These are phyloP conservation scores for Pseudogymnoascus sp. DNA, from an alignment of 2,329 filamentous ascomycete species.

Conservation along the genomic window DNA sequence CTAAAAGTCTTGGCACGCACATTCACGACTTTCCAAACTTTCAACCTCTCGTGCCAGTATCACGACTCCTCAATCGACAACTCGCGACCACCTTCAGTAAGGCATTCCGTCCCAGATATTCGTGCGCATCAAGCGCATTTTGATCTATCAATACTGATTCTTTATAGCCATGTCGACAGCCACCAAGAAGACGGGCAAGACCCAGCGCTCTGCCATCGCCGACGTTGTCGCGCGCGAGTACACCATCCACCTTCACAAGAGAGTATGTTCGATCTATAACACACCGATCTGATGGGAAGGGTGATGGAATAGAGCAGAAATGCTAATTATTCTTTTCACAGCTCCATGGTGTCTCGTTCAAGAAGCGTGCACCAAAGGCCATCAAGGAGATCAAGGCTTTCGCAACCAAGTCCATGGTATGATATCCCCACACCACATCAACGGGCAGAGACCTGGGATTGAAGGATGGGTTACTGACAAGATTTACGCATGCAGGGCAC, in stretches of 20 bases:
- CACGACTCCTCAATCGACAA: slow-evolving; percentile 19
- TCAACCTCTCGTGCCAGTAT: slow-evolving; percentile 11
- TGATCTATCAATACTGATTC: slow-evolving; percentile 5
- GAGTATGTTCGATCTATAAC: slow-evolving; percentile 55
- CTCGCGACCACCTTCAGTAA: slow-evolving; percentile 22
- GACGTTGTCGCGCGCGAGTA: slow-evolving; percentile 99
- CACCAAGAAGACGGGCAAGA: slow-evolving; percentile 59
- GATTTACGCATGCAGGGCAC: slow-evolving; percentile 59
- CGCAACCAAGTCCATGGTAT: slow-evolving; percentile 91
- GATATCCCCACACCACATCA: slow-evolving; percentile 26
- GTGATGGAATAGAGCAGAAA: slow-evolving; percentile 11
- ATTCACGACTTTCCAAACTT: slow-evolving; percentile 17
- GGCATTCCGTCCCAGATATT: slow-evolving; percentile 10
- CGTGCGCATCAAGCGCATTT: background rate
- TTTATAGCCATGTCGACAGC: slow-evolving; percentile 56
- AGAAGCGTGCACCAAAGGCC: slow-evolving; percentile 96
- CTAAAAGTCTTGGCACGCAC: slow-evolving; percentile 10
- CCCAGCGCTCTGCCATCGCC: slow-evolving; percentile 84
- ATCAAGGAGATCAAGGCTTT: slow-evolving; percentile 99
- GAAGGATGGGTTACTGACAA: slow-evolving; percentile 17
- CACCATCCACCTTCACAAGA: slow-evolving; percentile 99
- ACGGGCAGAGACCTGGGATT: background rate
- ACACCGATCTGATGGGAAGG: slow-evolving; percentile 29
- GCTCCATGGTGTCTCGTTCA: slow-evolving; percentile 97
- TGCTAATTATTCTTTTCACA: slow-evolving; percentile 47